phyloP scores from a whole-genome alignment of 306 rosid genomes.

The Canavalia ensiformis region DNA sequence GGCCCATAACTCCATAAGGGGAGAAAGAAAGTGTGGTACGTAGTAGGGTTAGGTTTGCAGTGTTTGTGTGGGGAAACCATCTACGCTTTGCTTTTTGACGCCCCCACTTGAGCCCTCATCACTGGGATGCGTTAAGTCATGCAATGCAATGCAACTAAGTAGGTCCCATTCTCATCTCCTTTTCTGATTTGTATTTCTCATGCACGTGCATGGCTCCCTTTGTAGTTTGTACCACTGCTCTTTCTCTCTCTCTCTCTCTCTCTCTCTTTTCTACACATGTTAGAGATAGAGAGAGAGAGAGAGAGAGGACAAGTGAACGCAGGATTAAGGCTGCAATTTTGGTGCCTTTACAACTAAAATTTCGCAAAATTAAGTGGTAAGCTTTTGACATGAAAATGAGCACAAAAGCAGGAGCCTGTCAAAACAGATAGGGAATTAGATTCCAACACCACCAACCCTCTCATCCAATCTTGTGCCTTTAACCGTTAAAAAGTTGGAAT shows the following conservation, averaged over 20 bases:
- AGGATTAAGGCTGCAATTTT: slow-evolving; percentile 66
- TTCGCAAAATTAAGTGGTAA: slow-evolving; percentile 50
- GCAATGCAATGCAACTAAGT: slow-evolving; percentile 36
- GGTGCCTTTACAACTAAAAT: slow-evolving; percentile 61
- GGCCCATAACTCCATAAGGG: slow-evolving; percentile 24
- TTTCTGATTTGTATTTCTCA: slow-evolving; percentile 55
- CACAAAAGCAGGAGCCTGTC: slow-evolving; percentile 58
- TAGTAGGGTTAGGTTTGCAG: slow-evolving; percentile 10
- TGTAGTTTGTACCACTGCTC: slow-evolving; percentile 10
- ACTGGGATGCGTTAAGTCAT: slow-evolving; percentile 36
- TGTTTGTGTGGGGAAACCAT: slow-evolving; percentile 39
- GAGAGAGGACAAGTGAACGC: slow-evolving; percentile 36
- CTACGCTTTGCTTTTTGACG: slow-evolving; percentile 47
- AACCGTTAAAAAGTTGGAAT: slow-evolving; percentile 20
- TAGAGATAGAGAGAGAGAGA: not conserved
- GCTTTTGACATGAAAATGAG: slow-evolving; percentile 64
- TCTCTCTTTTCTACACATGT: slow-evolving; percentile 39
- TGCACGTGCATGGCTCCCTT: slow-evolving; percentile 66
- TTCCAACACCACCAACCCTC: slow-evolving; percentile 61
- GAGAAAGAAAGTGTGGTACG: slow-evolving; percentile 30
- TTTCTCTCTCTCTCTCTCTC: slow-evolving; percentile 10
- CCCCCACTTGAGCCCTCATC: slow-evolving; percentile 38
- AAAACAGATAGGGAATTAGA: slow-evolving; percentile 58
- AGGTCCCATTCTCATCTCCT: slow-evolving; percentile 46
- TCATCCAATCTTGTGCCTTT: slow-evolving; percentile 41